Evolutionary conservation across 768 basidiomycete species (phyloP).

Genomic region (Kwoniella botswanensis): DNA sequence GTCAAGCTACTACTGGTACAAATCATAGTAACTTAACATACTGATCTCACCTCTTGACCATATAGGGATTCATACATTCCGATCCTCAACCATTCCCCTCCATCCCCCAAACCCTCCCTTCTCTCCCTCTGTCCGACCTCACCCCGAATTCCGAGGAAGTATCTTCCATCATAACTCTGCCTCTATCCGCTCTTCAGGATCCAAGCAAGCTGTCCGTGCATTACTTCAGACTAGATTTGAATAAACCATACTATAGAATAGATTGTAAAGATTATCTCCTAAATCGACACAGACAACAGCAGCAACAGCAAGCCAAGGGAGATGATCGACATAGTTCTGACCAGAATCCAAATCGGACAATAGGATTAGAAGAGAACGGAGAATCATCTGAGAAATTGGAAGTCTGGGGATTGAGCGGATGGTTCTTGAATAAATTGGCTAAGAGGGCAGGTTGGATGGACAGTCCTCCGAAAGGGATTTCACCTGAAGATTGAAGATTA

Average conservation of each 20-base stretch:
- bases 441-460: slow-evolving; percentile 38
- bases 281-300: slow-evolving; percentile 4
- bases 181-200: slow-evolving; percentile 32
- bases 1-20: too few species aligned
- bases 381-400: slow-evolving; percentile 31
- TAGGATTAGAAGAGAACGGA: slow-evolving; percentile 8
- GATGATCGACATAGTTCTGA: neutral
- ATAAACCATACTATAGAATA: slow-evolving; percentile 43
- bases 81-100: slow-evolving; percentile 10
- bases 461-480: slow-evolving; percentile 19
- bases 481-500: slow-evolving; percentile 24
- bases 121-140: slow-evolving; percentile 34
- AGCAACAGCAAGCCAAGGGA: neutral
- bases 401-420: slow-evolving; percentile 55
- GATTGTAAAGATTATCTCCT: slow-evolving; percentile 36
- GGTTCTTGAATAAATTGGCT: slow-evolving; percentile 51
- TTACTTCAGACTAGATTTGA: slow-evolving; percentile 36
- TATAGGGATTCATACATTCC: slow-evolving; percentile 39
- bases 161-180: slow-evolving; percentile 43
- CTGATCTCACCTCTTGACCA: too few species aligned
- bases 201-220: slow-evolving; percentile 30
- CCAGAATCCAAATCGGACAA: neutral
- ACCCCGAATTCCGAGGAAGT: slow-evolving; percentile 47
- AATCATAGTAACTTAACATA: too few species aligned
- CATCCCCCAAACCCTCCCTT: slow-evolving; percentile 24